These are phyloP conservation scores for Phragmites australis DNA, from an alignment of 176 grass and related monocot species.

Conservation along the genomic window DNA sequence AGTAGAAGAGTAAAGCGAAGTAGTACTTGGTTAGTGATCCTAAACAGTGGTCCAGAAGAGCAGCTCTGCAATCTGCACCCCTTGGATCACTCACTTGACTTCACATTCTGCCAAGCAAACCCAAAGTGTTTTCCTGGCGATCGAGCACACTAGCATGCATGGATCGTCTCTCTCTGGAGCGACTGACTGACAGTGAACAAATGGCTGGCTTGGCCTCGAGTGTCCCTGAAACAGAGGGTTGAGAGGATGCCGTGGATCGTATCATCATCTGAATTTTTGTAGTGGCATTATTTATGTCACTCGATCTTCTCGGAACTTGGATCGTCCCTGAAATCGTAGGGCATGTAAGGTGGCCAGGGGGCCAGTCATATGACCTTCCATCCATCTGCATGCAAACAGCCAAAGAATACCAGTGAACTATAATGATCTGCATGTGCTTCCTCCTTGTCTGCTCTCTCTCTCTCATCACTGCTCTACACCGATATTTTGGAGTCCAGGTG, in stretches of 20 bases:
- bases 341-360: slow-evolving; percentile 32
- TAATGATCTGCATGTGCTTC: too few relatives aligned
- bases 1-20: neutral
- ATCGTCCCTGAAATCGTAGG: slow-evolving; percentile 33
- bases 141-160: too few relatives aligned
- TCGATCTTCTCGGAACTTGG: slow-evolving; percentile 20
- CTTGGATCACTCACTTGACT: slow-evolving; percentile 44
- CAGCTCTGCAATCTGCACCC: neutral
- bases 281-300: neutral
- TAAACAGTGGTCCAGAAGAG: slow-evolving; percentile 16
- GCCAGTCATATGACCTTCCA: neutral
- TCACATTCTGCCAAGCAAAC: slow-evolving; percentile 25
- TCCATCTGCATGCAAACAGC: neutral
- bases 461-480: too few relatives aligned
- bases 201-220: slow-evolving; percentile 25
- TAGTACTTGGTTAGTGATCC: neutral
- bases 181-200: neutral
- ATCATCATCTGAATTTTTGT: neutral
- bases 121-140: neutral
- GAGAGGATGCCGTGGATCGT: slow-evolving; percentile 16
- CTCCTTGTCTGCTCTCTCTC: slow-evolving; percentile 2
- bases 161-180: neutral
- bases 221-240: slow-evolving; percentile 26
- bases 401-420: slow-evolving; percentile 3
- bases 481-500: too few relatives aligned